Evolutionary conservation across 768 basidiomycete species (phyloP).

Genomic region (Rhodosporidiobolus sp.): DNA sequence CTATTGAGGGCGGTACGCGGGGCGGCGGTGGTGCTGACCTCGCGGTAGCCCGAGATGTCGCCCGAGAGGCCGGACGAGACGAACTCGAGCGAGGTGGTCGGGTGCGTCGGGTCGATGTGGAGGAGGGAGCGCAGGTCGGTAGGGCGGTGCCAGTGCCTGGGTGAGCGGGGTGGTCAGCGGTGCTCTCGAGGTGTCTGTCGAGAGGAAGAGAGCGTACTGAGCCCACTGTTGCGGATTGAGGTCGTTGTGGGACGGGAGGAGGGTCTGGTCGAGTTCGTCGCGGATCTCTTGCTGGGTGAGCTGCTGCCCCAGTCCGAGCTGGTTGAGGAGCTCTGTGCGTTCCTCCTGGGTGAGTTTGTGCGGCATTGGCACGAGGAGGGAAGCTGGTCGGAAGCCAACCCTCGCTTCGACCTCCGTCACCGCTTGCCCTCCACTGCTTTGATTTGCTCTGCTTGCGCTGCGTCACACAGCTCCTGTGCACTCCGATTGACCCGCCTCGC

Average conservation of each 20-base stretch:
- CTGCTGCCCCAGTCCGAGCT: conserved; percentile 59
- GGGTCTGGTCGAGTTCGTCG: conserved; percentile 10
- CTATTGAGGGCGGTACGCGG: conserved; percentile 70
- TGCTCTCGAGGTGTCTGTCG: neutral
- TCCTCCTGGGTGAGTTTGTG: conserved; percentile 9
- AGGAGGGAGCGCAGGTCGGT: conserved; percentile 60
- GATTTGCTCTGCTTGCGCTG: neutral
- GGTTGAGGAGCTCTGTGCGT: conserved; percentile 52
- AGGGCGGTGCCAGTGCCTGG: conserved; percentile 36
- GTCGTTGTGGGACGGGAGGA: conserved; percentile 24
- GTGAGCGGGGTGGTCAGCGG: no score
- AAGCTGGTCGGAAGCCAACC: no score
- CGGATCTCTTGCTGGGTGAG: conserved; percentile 61
- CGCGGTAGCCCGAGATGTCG: conserved; percentile 72
- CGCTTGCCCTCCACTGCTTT: neutral
- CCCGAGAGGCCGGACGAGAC: conserved; percentile 76
- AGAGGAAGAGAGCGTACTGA: conserved; percentile 2
- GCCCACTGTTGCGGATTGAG: conserved; percentile 32
- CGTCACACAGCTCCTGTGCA: neutral
- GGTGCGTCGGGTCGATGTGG: conserved; percentile 63
- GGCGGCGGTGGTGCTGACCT: conserved; percentile 57
- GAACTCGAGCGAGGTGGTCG: conserved; percentile 70
- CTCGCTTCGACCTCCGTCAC: neutral
- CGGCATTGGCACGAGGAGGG: neutral
- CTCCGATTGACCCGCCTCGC: no score